Evolutionary conservation across 192 early-diverging fungal species (phyloP).

Genomic region (Piromyces finnis): DNA sequence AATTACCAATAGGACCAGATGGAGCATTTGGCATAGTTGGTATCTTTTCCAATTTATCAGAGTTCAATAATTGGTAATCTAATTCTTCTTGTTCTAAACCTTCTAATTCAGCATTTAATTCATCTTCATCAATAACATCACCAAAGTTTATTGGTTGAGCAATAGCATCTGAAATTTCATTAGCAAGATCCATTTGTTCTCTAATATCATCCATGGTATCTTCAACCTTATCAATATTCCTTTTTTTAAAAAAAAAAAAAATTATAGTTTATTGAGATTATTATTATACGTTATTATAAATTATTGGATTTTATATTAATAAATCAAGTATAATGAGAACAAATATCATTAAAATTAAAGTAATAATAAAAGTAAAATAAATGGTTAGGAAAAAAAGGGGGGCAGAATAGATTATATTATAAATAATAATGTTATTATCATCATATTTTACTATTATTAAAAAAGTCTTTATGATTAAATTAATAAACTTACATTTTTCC

Average conservation of each 20-base stretch:
- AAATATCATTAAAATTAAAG: too few relatives aligned
- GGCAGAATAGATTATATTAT: too few relatives aligned
- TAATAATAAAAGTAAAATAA: too few relatives aligned
- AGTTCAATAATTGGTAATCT: conserved; percentile 63
- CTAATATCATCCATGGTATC: conserved; percentile 89
- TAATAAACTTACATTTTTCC: conserved; percentile 62
- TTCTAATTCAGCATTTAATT: conserved; percentile 76
- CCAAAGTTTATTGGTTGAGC: conserved; percentile 74
- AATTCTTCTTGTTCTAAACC: conserved; percentile 77
- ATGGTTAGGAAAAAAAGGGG: too few relatives aligned
- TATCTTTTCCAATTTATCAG: conserved; percentile 20
- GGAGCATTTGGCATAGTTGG: conserved; percentile 36
- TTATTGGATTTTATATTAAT: too few relatives aligned
- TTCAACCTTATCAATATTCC: conserved; percentile 88
- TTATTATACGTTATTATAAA: too few relatives aligned
- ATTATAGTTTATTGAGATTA: too few relatives aligned
- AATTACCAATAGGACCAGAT: conserved; percentile 40
- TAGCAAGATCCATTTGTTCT: conserved; percentile 92
- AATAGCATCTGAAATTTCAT: conserved; percentile 86
- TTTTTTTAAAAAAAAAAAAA: too few relatives aligned
- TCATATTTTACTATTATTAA: too few relatives aligned
- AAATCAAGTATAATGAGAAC: too few relatives aligned
- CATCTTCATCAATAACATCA: conserved; percentile 84
- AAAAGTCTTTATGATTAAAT: too few relatives aligned
- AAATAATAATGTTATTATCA: too few relatives aligned